Conservation (phyloP, 805 yeast species). For the Kodamaea laetipori region DNA sequence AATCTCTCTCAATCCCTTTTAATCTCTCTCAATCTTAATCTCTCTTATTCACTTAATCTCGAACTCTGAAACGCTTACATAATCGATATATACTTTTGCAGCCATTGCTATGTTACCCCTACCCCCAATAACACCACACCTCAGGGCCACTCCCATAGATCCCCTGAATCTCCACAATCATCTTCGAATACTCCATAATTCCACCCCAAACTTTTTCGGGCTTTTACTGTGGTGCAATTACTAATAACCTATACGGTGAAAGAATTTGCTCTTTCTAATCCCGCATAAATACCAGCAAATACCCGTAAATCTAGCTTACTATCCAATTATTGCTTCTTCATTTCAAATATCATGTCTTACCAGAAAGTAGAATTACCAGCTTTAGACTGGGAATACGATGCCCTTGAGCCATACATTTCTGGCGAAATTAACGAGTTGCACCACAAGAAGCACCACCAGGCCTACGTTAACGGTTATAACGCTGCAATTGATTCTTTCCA, state of each 20-base stretch:
- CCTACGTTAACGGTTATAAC: constrained; percentile 50
- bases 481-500: constrained; percentile 44
- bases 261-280: neutral
- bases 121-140: neutral
- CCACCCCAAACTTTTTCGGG: neutral
- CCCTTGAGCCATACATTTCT: constrained; percentile 50
- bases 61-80: too few relatives aligned
- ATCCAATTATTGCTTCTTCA: too few relatives aligned
- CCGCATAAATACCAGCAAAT: neutral
- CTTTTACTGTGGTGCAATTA: too few relatives aligned
- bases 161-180: neutral
- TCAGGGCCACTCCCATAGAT: neutral
- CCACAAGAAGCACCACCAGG: constrained; percentile 53
- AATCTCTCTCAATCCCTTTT: too few relatives aligned
- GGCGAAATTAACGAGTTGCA: constrained; percentile 50
- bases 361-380: constrained; percentile 34
- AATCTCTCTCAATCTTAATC: too few relatives aligned
- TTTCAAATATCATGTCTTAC: constrained; percentile 11
- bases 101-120: too few relatives aligned
- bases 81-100: too few relatives aligned
- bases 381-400: constrained; percentile 49
- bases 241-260: too few relatives aligned
- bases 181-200: neutral
- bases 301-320: neutral
- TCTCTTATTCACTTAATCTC: too few relatives aligned